phyloP scores from a whole-genome alignment of 495 filamentous ascomycete species.

The Aspergillus panamensis region DNA sequence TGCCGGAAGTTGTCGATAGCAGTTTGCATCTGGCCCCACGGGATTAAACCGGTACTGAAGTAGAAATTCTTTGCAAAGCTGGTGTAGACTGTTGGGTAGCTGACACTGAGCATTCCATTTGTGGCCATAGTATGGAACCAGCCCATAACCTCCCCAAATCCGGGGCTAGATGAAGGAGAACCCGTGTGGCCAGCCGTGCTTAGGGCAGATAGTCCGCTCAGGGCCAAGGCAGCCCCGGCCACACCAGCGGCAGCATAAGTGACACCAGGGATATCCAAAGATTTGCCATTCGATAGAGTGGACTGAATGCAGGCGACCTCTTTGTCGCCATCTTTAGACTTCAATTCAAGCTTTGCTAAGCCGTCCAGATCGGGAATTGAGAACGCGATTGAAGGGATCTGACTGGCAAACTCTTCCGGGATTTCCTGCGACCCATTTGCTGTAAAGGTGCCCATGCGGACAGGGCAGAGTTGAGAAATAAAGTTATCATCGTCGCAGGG shows the following conservation, averaged over 20 bases:
- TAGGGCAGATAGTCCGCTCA: conserved; percentile 70
- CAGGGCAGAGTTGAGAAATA: conserved; percentile 74
- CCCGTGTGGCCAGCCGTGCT: conserved; percentile 62
- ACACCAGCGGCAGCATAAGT: conserved; percentile 83
- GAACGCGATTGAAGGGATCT: conserved; percentile 91
- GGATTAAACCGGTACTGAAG: conserved; percentile 82
- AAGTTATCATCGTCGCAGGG: conserved; percentile 67
- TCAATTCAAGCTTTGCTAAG: conserved; percentile 73
- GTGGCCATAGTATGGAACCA: conserved; percentile 93
- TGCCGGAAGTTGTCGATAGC: conserved; percentile 83
- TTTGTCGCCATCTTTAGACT: conserved; percentile 52
- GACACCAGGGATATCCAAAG: conserved; percentile 66
- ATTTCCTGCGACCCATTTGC: conserved; percentile 68
- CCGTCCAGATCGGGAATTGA: conserved; percentile 87
- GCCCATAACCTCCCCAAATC: conserved; percentile 79
- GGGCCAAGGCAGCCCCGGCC: conserved; percentile 75
- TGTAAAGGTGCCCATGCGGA: conserved; percentile 69
- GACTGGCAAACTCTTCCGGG: conserved; percentile 60
- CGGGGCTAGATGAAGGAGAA: conserved; percentile 69
- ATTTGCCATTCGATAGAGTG: conserved; percentile 81
- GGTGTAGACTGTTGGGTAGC: conserved; percentile 79
- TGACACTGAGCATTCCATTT: conserved; percentile 92
- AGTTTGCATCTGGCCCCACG: conserved; percentile 74
- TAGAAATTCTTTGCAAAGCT: conserved; percentile 91
- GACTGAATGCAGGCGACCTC: conserved; percentile 83